These are phyloP conservation scores for Calonectria montana DNA, from an alignment of 2,329 filamentous ascomycete species.

Conservation along the genomic window DNA sequence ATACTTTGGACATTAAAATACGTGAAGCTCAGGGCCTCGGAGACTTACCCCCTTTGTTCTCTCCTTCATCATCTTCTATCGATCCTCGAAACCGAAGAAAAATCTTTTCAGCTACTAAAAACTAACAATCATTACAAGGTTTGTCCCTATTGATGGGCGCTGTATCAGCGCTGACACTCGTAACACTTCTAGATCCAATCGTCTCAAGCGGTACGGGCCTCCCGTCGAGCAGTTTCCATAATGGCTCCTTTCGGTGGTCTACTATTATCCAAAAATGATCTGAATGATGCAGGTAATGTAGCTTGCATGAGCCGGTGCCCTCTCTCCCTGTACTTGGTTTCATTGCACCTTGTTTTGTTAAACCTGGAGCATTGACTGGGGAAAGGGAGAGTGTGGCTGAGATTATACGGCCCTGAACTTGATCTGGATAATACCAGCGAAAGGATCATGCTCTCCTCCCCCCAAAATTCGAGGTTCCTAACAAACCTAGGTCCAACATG, in stretches of 20 bases:
- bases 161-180: conserved; percentile 33
- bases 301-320: conserved; percentile 74
- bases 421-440: conserved; percentile 99
- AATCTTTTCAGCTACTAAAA: not conserved
- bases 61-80: conserved; percentile 17
- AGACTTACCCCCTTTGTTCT: not conserved
- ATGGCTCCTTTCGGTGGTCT: conserved; percentile 51
- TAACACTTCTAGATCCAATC: conserved; percentile 37
- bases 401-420: conserved; percentile 95
- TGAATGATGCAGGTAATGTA: conserved; percentile 55
- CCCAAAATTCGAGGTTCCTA: conserved; percentile 47
- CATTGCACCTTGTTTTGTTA: not conserved
- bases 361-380: not conserved
- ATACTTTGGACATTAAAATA: conserved; percentile 18
- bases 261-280: conserved; percentile 52
- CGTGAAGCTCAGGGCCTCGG: not conserved
- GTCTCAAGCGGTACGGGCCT: conserved; percentile 42
- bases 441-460: conserved; percentile 91
- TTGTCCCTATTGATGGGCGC: conserved; percentile 21
- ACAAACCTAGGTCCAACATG: conserved; percentile 58
- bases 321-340: conserved; percentile 28
- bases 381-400: conserved; percentile 62
- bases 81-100: conserved; percentile 2
- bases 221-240: conserved; percentile 35
- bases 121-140: conserved; percentile 31